Conservation (phyloP, 495 filamentous ascomycete genomes). For the Annulohypoxylon maeteangense region DNA sequence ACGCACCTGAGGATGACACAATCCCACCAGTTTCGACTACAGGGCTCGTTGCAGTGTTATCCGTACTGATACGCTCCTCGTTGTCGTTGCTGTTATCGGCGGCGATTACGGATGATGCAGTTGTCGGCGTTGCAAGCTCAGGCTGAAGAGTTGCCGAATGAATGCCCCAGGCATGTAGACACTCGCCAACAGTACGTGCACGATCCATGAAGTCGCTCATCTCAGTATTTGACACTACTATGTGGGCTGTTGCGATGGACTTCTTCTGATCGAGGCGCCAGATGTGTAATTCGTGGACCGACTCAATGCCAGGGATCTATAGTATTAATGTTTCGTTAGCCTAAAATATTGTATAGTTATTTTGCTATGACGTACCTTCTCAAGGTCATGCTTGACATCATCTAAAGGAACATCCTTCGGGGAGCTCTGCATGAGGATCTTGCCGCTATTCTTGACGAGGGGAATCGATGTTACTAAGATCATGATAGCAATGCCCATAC, state of each 20-base stretch:
- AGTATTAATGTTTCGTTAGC: background rate
- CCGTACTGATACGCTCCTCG: background rate
- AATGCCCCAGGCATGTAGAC: constrained; percentile 92
- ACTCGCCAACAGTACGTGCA: constrained; percentile 77
- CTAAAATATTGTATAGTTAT: background rate
- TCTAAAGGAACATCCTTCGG: constrained; percentile 79
- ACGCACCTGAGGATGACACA: constrained; percentile 22
- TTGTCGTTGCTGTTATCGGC: background rate
- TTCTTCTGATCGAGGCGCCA: constrained; percentile 95
- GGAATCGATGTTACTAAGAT: constrained; percentile 88
- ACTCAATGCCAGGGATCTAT: constrained; percentile 78
- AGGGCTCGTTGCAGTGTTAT: background rate
- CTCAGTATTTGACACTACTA: constrained; percentile 73
- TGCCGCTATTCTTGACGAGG: constrained; percentile 86
- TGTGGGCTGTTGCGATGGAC: constrained; percentile 84
- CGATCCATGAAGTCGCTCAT: constrained; percentile 80
- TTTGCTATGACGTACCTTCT: constrained; percentile 54
- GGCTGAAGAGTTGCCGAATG: constrained; percentile 94
- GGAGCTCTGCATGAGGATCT: constrained; percentile 88
- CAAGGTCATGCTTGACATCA: constrained; percentile 89
- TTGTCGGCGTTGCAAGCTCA: constrained; percentile 59
- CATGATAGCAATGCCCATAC: constrained; percentile 85
- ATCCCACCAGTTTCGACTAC: background rate
- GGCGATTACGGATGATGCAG: background rate
- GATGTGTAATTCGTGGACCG: constrained; percentile 91